A percentile compares a stretch with the other conserved stretches of the same genome.
phyloP scores from a whole-genome alignment of 352 stramenopile genomes.

The Phytopythium litorale region DNA sequence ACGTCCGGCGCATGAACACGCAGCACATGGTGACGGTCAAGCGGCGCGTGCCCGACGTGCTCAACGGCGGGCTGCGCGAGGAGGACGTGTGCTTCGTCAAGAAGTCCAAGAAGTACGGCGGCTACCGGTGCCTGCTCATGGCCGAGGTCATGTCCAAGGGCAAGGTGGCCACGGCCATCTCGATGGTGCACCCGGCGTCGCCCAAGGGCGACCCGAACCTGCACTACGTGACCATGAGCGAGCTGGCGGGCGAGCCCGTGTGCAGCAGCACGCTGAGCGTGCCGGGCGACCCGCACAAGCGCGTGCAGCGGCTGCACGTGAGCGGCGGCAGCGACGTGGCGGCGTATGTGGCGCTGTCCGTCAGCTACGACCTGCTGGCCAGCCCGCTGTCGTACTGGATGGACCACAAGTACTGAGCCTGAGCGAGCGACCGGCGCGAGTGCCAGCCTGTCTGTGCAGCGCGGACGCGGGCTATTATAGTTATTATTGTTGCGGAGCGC shows the following conservation, averaged over 20 bases:
- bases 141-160: conserved; percentile 79
- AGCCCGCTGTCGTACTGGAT: conserved; percentile 69
- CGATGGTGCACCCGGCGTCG: conserved; percentile 52
- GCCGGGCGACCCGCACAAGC: conserved; percentile 57
- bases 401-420: conserved; percentile 63
- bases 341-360: conserved; percentile 62
- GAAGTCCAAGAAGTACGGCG: conserved; percentile 58
- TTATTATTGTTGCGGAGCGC: background rate
- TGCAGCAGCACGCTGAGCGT: conserved; percentile 77
- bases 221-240: conserved; percentile 80
- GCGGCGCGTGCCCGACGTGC: conserved; percentile 46
- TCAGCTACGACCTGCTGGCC: conserved; percentile 77
- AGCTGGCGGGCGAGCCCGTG: conserved; percentile 64
- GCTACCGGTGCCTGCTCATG: conserved; percentile 75
- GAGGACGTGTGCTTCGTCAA: conserved; percentile 82
- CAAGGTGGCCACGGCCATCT: conserved; percentile 72
- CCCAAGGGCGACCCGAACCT: conserved; percentile 46
- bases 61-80: conserved; percentile 49
- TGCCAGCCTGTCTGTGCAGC: background rate
- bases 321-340: conserved; percentile 72
- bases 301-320: conserved; percentile 71
- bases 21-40: conserved; percentile 78
- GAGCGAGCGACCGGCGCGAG: too few species aligned
- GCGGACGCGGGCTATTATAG: background rate
- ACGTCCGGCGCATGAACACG: conserved; percentile 55